These are phyloP conservation scores for Neonectria sp. DNA, from an alignment of 2,329 filamentous ascomycete species.

Conservation along the genomic window DNA sequence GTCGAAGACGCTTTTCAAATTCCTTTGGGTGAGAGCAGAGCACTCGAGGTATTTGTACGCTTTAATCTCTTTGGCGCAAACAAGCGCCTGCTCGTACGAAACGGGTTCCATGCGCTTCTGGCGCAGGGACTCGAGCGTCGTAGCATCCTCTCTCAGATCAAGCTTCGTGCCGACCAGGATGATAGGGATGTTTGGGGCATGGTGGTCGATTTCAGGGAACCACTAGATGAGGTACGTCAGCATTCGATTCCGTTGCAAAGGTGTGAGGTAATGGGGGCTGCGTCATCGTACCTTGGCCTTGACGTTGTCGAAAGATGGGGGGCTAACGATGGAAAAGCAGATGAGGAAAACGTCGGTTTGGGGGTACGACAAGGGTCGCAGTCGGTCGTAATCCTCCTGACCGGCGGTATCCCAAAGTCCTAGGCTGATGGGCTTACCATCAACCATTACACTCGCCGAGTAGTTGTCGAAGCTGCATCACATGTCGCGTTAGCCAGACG, in stretches of 20 bases:
- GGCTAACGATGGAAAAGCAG: conserved; percentile 98
- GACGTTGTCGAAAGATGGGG: conserved; percentile 98
- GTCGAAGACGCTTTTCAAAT: conserved; percentile 98
- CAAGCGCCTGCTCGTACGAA: conserved; percentile 90
- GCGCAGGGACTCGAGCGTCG: conserved; percentile 85
- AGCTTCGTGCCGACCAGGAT: conserved; percentile 98
- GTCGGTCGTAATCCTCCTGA: conserved; percentile 97
- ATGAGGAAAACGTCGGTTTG: conserved; percentile 99
- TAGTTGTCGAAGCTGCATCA: conserved; percentile 92
- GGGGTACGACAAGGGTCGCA: conserved; percentile 95
- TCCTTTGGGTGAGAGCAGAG: conserved; percentile 95
- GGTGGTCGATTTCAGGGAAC: conserved; percentile 97
- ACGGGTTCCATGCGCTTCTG: conserved; percentile 98
- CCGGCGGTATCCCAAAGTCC: conserved; percentile 99
- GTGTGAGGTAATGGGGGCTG: conserved; percentile 2
- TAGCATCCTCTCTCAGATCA: conserved; percentile 90
- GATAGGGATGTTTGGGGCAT: conserved; percentile 95
- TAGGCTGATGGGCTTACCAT: conserved; percentile 96
- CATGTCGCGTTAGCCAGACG: conserved; percentile 30
- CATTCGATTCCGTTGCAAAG: conserved; percentile 18
- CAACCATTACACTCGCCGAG: conserved; percentile 98
- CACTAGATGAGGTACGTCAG: conserved; percentile 70
- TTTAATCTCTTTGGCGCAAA: conserved; percentile 93
- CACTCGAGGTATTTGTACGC: conserved; percentile 99
- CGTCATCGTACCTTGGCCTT: conserved; percentile 85